phyloP scores from a whole-genome alignment of 805 yeast genomes.

The Ogataea salicorniae region DNA sequence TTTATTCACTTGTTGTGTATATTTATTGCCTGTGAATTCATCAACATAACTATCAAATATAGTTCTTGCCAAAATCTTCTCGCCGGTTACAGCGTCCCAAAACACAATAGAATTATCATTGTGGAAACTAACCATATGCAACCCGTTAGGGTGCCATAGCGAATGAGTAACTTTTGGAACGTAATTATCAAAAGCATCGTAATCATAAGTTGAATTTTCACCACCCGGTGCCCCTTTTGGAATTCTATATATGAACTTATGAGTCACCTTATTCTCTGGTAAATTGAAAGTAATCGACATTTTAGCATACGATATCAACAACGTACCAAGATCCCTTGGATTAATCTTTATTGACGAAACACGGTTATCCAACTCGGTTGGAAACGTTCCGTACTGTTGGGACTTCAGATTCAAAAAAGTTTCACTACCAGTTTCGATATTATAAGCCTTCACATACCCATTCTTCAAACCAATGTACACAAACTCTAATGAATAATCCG shows the following conservation, averaged over 20 bases:
- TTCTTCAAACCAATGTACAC: constrained; percentile 71
- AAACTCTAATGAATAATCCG: constrained; percentile 90
- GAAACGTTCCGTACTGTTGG: constrained; percentile 58
- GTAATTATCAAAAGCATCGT: constrained; percentile 22
- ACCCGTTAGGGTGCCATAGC: constrained; percentile 88
- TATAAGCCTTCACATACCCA: constrained; percentile 69
- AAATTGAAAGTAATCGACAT: constrained; percentile 68
- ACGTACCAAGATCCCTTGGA: constrained; percentile 81
- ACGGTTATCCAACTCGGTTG: constrained; percentile 45
- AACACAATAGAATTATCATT: constrained; percentile 81
- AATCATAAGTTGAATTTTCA: constrained; percentile 34
- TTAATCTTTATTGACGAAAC: constrained; percentile 70
- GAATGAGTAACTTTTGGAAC: constrained; percentile 40
- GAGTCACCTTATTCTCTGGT: constrained; percentile 52
- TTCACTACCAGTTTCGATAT: constrained; percentile 69
- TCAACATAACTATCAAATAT: constrained; percentile 62
- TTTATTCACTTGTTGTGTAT: constrained; percentile 14
- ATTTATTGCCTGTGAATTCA: constrained; percentile 33
- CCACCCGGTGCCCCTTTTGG: constrained; percentile 73
- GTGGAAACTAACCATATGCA: constrained; percentile 75
- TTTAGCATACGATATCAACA: constrained; percentile 68
- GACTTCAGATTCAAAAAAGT: constrained; percentile 67
- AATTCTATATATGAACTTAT: constrained; percentile 53
- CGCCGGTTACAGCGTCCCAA: constrained; percentile 87
- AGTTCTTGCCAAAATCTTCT: constrained; percentile 68